Evolutionary conservation across 768 basidiomycete genomes (phyloP).

Genomic region (Baorangia bicolor): DNA sequence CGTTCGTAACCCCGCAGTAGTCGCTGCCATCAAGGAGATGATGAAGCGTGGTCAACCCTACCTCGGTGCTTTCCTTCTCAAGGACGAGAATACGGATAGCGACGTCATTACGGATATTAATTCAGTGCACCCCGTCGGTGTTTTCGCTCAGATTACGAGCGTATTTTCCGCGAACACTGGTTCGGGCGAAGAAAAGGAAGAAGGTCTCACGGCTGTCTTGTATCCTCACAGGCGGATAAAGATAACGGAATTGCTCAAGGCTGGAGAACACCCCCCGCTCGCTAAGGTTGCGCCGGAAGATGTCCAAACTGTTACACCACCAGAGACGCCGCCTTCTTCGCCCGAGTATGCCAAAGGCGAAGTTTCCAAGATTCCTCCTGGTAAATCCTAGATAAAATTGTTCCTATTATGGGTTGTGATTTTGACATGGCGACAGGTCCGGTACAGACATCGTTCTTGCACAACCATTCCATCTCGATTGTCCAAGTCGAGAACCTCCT

Average conservation of each 20-base stretch:
- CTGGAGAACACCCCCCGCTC: constrained; percentile 42
- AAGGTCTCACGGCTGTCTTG: constrained; percentile 90
- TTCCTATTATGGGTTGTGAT: background rate
- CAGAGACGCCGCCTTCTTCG: constrained; percentile 34
- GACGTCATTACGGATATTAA: constrained; percentile 88
- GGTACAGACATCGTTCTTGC: constrained; percentile 82
- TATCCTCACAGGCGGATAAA: constrained; percentile 91
- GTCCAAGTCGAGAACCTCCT: constrained; percentile 83
- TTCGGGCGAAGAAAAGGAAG: constrained; percentile 68
- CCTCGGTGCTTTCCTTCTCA: constrained; percentile 93
- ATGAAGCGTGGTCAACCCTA: constrained; percentile 97
- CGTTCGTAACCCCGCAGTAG: constrained; percentile 85
- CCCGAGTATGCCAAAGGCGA: constrained; percentile 24
- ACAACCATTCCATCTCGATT: constrained; percentile 79
- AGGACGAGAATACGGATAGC: constrained; percentile 89
- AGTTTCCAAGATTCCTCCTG: constrained; percentile 22
- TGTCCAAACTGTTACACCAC: constrained; percentile 44
- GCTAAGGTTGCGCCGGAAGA: constrained; percentile 41
- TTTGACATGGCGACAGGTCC: constrained; percentile 41
- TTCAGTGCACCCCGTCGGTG: constrained; percentile 89
- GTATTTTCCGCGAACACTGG: constrained; percentile 67
- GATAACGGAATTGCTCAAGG: constrained; percentile 83
- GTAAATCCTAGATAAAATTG: constrained; percentile 6
- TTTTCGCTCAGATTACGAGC: constrained; percentile 96
- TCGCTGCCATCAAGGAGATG: constrained; percentile 93